Evolutionary conservation across 495 filamentous ascomycete species (phyloP), one percentile per base, ranked within the genome.

Genomic region (Podospora appendiculata): DNA sequence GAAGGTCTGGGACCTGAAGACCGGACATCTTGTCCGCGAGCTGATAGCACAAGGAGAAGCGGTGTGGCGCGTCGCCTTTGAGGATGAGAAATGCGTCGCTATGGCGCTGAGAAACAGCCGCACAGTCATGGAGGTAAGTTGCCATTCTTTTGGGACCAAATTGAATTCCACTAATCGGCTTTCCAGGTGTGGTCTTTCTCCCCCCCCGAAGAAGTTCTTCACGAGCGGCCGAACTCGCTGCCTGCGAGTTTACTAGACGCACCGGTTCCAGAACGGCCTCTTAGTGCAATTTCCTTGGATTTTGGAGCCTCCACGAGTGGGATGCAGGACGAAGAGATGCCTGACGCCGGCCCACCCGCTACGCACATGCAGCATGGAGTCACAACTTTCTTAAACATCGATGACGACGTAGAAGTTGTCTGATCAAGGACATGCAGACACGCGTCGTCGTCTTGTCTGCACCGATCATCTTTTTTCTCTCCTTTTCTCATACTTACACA

Each of bases 61-160:
- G 8, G 93, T 98, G 3, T 98, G 93, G 93, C 79, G 94, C 47
- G 93, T 97, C 32, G 94, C 93, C 1, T 97, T 98, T 65, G 93
- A 98, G 65, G 91, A 95, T 47, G 94, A 98, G 69, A 96, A 96
- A 63, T 92, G 90, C 48, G 90, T 98, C 14, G 90, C 96, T 38
- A 90, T 98, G 81, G 92, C 93, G 3, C 85, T 85, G 58, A 79
- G 93, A 52, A 80, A 79, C 25, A 81, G 80, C 44, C 79, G 88
- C 50, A 97, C 94, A 1, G 86, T 96, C 50, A 98, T 98, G 93
- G 93, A 98, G 85, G 93, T 96, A 66, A 76, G 75, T 25, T 25
- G 25, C 25, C 25, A 49, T 11, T 6, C 60, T 52, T 60, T 60
- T 53, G 8, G 42, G 34, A 36, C 14, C 46, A 5, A 25, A 13